Base-by-base conservation (phyloP, 2,329 filamentous ascomycete genomes). In the Ilyonectria robusta region DNA sequence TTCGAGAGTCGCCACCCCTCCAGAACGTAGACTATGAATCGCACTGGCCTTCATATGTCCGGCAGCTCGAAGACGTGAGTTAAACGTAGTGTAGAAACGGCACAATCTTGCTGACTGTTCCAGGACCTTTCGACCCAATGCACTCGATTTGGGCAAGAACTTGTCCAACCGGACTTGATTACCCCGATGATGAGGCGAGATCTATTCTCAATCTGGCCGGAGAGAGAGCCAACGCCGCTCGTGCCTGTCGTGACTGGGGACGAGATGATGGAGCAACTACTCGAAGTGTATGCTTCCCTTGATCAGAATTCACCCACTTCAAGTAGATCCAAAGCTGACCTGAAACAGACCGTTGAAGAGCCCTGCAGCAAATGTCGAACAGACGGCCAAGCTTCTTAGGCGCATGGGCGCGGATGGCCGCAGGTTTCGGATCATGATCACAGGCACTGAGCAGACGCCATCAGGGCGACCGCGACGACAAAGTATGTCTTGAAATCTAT, bases 21-120 rank as follows among this genome's bases (percentile, higher is more conserved):
- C 53, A 42, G 4, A 31, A 62, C 3, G 62, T 67, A 1, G 50
- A 66, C 1, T 50, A 64, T 9, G 72, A 77, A 19, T 80, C 78
- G 2, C 78, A 80, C 37, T 80, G 78, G 78, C 78, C 78, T n/a
- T 80, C 78, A 1, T 80, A 79, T 29, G 62, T 75, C 15, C 69
- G 67, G 7, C 73, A 80, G 58, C 71, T 80, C 2, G 77, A 80
- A 63, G 74, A 79, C 44, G 78, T 79, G 55, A 72, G 78, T 11
- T 6, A 2, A 4, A 21, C 4, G 11, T 31, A 3, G 10, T 2
- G 1, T 6, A 1, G 2, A 15, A 19, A 1, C n/a, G n/a, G 5
- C 4, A 6, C 19, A 8, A 2, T 13, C 0, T 23, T n/a, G 15
- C 69, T 77, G 54, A 74, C 26, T 1, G 0, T 4, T 8, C 0